Conservation (phyloP, 352 stramenopile species). For the Albugo candida region DNA sequence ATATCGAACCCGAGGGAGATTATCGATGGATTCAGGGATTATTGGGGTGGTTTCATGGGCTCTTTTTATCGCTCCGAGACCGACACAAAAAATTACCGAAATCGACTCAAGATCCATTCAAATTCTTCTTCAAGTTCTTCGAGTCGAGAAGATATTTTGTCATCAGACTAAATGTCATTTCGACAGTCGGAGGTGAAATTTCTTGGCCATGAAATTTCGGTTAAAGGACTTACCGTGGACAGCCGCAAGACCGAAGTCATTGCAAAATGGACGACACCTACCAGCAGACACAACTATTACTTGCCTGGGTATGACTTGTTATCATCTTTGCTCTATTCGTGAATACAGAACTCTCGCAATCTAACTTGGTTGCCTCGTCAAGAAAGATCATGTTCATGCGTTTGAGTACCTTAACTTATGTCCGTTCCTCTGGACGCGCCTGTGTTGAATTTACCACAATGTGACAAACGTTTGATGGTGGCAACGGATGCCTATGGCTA, state of each 20-base stretch:
- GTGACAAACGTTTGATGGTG: conserved; percentile 2
- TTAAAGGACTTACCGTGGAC: conserved; percentile 7
- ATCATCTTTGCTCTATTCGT: conserved; percentile 10
- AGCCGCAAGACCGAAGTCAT: conserved; percentile 4
- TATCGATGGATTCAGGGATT: too few species aligned
- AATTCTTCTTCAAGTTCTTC: conserved; percentile 2
- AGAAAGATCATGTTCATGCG: background rate
- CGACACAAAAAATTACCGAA: too few species aligned
- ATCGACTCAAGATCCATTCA: too few species aligned
- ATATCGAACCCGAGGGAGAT: too few species aligned
- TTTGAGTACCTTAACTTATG: conserved; percentile 5
- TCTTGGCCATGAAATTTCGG: conserved; percentile 11
- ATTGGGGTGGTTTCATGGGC: too few species aligned
- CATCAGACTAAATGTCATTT: conserved; percentile 4
- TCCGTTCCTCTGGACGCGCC: conserved; percentile 3
- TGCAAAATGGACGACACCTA: conserved; percentile 4
- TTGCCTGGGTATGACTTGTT: conserved; percentile 9
- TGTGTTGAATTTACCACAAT: conserved; percentile 3
- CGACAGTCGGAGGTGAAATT: conserved; percentile 9
- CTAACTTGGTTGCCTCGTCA: conserved; percentile 3
- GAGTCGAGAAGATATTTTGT: background rate
- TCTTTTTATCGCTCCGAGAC: too few species aligned
- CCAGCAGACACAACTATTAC: conserved; percentile 5
- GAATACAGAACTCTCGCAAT: conserved; percentile 8
- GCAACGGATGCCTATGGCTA: conserved; percentile 2